Percentiles rank a stretch among this genome's conserved stretches.
Evolutionary conservation across 768 basidiomycete genomes (phyloP).

Genomic region (Suillus luteus): DNA sequence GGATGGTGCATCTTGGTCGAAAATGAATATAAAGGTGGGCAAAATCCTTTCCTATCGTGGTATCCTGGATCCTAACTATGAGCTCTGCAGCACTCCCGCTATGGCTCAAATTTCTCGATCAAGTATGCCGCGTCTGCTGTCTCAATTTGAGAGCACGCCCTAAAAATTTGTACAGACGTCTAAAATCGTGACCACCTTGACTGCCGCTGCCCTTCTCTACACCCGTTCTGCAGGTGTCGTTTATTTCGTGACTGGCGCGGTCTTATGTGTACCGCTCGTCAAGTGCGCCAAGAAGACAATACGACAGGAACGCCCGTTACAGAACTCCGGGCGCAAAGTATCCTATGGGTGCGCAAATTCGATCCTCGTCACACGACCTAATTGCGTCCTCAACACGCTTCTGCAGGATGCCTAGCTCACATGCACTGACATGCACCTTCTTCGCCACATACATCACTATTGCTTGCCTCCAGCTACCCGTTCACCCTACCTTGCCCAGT

Average conservation of each 20-base stretch:
- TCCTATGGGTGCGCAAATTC: conserved; percentile 64
- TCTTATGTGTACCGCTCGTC: conserved; percentile 56
- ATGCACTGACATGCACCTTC: conserved; percentile 69
- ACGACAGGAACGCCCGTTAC: conserved; percentile 62
- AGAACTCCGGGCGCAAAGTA: conserved; percentile 44
- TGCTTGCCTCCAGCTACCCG: conserved; percentile 57
- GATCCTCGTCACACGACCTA: background rate
- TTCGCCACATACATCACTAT: conserved; percentile 62
- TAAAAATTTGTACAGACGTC: conserved; percentile 49
- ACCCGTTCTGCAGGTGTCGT: conserved; percentile 62
- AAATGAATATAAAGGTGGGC: too few relatives aligned
- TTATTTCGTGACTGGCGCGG: conserved; percentile 62
- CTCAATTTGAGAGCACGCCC: background rate
- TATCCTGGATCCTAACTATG: background rate
- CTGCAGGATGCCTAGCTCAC: conserved; percentile 81
- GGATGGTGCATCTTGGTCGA: too few relatives aligned
- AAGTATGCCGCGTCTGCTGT: conserved; percentile 24
- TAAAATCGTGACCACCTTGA: conserved; percentile 52
- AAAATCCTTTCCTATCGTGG: background rate
- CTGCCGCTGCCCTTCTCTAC: conserved; percentile 52
- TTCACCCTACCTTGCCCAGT: conserved; percentile 55
- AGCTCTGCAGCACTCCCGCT: conserved; percentile 8
- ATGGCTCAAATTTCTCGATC: conserved; percentile 35
- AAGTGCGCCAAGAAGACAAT: conserved; percentile 63
- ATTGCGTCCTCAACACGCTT: background rate